A percentile compares a stretch with the other conserved stretches of the same genome.
Conservation (phyloP, 176 grass and related monocot species). For the Oropetium thomaeum region DNA sequence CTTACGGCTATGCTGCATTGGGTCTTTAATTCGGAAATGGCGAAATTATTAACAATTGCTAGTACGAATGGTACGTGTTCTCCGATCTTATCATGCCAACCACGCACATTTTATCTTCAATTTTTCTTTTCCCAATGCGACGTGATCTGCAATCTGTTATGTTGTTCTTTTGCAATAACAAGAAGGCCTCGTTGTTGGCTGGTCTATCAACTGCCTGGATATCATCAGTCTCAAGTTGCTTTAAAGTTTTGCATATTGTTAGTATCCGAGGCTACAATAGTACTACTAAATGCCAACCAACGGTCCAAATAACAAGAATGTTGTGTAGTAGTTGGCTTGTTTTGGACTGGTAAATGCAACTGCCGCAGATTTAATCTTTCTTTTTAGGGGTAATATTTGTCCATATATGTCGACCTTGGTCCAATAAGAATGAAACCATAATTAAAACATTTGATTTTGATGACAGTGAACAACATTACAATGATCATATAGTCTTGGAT, state of each 20-base stretch:
- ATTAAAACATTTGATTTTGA: not conserved
- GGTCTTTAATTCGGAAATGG: no score
- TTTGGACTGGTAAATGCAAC: not conserved
- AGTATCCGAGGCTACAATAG: conserved; percentile 8
- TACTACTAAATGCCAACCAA: not conserved
- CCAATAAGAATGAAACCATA: not conserved
- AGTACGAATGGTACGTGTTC: not conserved
- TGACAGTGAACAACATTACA: not conserved
- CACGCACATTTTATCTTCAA: not conserved
- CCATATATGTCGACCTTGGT: not conserved
- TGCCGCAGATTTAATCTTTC: not conserved
- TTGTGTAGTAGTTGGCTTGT: not conserved
- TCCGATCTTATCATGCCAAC: not conserved
- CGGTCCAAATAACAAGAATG: not conserved
- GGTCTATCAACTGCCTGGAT: not conserved
- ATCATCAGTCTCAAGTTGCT: not conserved
- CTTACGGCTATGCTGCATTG: not conserved
- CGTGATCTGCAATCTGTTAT: not conserved
- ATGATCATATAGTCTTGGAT: not conserved
- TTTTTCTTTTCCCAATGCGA: not conserved
- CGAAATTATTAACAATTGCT: no score
- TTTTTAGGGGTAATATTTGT: not conserved
- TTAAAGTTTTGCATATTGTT: not conserved
- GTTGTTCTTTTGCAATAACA: not conserved
- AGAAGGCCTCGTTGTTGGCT: no score